These are phyloP conservation scores for Nematodospora anomalae DNA, from an alignment of 1,139 yeast species.

Conservation along the genomic window DNA sequence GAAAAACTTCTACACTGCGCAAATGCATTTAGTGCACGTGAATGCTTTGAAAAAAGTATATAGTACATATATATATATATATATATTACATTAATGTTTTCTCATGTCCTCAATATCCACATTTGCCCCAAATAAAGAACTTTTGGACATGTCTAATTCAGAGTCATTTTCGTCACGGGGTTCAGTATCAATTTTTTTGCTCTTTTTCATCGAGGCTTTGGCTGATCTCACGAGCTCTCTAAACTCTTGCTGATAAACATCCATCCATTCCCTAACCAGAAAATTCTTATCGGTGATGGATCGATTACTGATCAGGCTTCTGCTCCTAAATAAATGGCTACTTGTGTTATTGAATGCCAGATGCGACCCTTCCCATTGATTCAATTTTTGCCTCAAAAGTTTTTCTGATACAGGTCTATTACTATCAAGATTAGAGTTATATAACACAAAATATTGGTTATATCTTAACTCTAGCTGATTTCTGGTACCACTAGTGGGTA, in stretches of 20 bases:
- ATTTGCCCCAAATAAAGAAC: neutral
- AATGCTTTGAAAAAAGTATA: too few relatives aligned
- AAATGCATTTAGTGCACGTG: too few relatives aligned
- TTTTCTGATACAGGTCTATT: conserved; percentile 59
- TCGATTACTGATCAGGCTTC: conserved; percentile 23
- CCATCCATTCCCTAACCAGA: conserved; percentile 51
- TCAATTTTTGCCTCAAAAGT: conserved; percentile 54
- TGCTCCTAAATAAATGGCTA: conserved; percentile 25
- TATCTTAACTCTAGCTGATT: conserved; percentile 67
- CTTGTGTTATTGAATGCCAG: conserved; percentile 30
- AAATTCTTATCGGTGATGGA: conserved; percentile 41
- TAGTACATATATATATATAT: too few relatives aligned
- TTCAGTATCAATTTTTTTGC: neutral
- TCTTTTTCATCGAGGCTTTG: conserved; percentile 26
- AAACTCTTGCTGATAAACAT: conserved; percentile 52
- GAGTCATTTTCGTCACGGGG: neutral
- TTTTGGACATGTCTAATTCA: neutral
- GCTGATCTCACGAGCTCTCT: conserved; percentile 54
- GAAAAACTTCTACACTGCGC: neutral
- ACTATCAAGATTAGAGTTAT: conserved; percentile 85
- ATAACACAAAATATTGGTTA: conserved; percentile 74
- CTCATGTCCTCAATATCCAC: too few relatives aligned
- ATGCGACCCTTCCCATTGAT: conserved; percentile 67
- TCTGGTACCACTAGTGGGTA: conserved; percentile 65
- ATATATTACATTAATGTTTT: too few relatives aligned